Percentiles rank a stretch among this genome's conserved stretches.
These are phyloP conservation scores for Yamadazyma mexicana DNA, from an alignment of 1,139 yeast genomes.

Conservation along the genomic window DNA sequence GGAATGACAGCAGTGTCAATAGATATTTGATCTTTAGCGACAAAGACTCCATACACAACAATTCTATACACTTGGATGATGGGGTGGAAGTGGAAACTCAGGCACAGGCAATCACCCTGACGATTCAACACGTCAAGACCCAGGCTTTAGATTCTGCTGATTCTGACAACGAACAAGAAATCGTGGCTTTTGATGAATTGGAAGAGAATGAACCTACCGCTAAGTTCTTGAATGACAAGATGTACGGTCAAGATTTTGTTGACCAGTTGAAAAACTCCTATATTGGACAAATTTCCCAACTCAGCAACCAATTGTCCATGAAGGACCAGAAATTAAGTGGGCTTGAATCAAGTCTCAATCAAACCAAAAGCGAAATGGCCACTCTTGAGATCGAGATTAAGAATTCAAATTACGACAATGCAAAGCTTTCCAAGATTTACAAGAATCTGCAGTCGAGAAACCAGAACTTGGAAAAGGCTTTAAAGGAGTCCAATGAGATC, in stretches of 20 bases:
- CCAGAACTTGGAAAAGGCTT: background rate
- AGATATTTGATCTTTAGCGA: slow-evolving; percentile 9
- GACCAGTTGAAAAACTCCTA: slow-evolving; percentile 5
- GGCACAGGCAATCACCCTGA: background rate
- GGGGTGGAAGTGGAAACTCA: slow-evolving; percentile 5
- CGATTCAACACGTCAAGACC: background rate
- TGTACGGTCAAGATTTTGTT: slow-evolving; percentile 3
- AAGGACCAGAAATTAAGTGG: slow-evolving; percentile 2
- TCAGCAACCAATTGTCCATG: slow-evolving; percentile 1
- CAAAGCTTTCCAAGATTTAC: slow-evolving; percentile 5
- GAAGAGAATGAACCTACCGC: slow-evolving; percentile 10
- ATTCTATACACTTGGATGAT: slow-evolving; percentile 1
- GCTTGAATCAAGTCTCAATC: slow-evolving; percentile 1
- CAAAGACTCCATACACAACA: slow-evolving; percentile 5
- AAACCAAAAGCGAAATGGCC: slow-evolving; percentile 2
- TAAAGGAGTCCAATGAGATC: background rate
- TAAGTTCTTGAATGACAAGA: slow-evolving; percentile 7
- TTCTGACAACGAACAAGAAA: background rate
- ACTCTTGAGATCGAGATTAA: slow-evolving; percentile 4
- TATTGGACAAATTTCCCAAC: background rate
- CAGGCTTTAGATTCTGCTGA: slow-evolving; percentile 2
- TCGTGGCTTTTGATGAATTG: background rate
- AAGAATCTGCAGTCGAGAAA: slow-evolving; percentile 1
- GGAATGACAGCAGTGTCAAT: slow-evolving; percentile 7
- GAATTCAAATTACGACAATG: slow-evolving; percentile 6